These are phyloP conservation scores for Yamadazyma insecticola DNA, from an alignment of 805 yeast species.

Conservation along the genomic window DNA sequence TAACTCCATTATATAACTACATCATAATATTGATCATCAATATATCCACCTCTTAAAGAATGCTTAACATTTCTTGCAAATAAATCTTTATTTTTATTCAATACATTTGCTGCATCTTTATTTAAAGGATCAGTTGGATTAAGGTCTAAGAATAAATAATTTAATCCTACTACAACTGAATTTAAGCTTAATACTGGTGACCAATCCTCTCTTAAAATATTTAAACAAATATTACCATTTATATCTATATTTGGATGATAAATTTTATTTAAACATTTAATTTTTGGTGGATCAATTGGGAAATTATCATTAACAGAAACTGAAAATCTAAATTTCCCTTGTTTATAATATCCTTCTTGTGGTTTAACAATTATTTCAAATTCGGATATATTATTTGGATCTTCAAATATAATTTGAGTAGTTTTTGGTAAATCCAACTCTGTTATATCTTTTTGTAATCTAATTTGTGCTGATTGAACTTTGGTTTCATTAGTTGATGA, in stretches of 20 bases:
- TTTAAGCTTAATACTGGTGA: constrained; percentile 84
- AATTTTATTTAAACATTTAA: constrained; percentile 62
- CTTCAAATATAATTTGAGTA: constrained; percentile 47
- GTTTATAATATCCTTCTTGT: constrained; percentile 64
- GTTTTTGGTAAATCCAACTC: constrained; percentile 63
- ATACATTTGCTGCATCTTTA: constrained; percentile 72
- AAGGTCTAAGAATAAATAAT: constrained; percentile 84
- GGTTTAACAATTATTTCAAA: constrained; percentile 59
- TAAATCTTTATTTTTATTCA: constrained; percentile 28
- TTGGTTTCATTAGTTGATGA: constrained; percentile 10
- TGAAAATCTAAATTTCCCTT: constrained; percentile 69
- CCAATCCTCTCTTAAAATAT: constrained; percentile 94
- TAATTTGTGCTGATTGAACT: constrained; percentile 58
- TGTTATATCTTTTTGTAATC: constrained; percentile 72
- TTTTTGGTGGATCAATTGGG: constrained; percentile 92
- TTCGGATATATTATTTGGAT: constrained; percentile 55
- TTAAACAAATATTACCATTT: constrained; percentile 87
- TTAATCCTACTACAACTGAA: constrained; percentile 76
- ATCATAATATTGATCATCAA: constrained; percentile 60
- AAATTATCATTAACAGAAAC: constrained; percentile 64
- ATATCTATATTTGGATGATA: constrained; percentile 93
- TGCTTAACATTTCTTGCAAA: constrained; percentile 55
- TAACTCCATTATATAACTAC: constrained; percentile 39
- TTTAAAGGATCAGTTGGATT: constrained; percentile 91
- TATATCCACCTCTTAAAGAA: constrained; percentile 70